These are phyloP conservation scores for Isabelozyma pseudorhagii DNA, from an alignment of 805 yeast genomes.

Conservation along the genomic window DNA sequence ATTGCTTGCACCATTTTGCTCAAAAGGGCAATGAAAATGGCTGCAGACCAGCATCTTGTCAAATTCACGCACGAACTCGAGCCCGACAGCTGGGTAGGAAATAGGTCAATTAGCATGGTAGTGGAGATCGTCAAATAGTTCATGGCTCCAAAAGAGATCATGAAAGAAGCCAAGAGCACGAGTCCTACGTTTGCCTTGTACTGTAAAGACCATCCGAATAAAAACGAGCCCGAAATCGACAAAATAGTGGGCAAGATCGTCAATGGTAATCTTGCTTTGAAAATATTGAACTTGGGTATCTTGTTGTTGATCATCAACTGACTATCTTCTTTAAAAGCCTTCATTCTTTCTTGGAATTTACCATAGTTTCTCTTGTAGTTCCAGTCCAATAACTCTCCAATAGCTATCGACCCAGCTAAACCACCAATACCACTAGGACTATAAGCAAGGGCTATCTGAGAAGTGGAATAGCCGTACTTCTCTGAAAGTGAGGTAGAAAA, in stretches of 20 bases:
- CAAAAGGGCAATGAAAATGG: conserved; percentile 64
- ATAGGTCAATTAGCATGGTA: conserved; percentile 68
- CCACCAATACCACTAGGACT: conserved; percentile 70
- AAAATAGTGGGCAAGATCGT: conserved; percentile 37
- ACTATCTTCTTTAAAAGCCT: conserved; percentile 9
- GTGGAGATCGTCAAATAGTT: conserved; percentile 53
- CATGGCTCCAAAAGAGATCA: conserved; percentile 53
- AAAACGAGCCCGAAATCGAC: conserved; percentile 37
- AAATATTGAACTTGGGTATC: conserved; percentile 43
- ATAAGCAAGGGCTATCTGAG: conserved; percentile 63
- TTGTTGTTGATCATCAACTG: background rate
- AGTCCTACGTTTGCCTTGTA: conserved; percentile 45
- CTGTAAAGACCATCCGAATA: conserved; percentile 72
- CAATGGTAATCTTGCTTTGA: conserved; percentile 49
- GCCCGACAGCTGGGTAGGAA: conserved; percentile 64
- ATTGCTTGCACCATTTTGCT: conserved; percentile 52
- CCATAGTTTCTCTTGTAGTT: conserved; percentile 30
- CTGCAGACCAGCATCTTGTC: conserved; percentile 64
- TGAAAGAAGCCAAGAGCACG: conserved; percentile 52
- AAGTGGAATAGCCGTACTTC: conserved; percentile 46
- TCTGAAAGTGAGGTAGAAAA: conserved; percentile 50
- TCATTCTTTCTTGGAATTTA: conserved; percentile 7
- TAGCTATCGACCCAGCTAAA: conserved; percentile 50
- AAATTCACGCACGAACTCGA: conserved; percentile 69
- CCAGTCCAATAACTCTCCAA: conserved; percentile 57